Evolutionary conservation across 139 green algal species (phyloP), one percentile per base, ranked within the genome.

Genomic region (Picochlorum costavermella): DNA sequence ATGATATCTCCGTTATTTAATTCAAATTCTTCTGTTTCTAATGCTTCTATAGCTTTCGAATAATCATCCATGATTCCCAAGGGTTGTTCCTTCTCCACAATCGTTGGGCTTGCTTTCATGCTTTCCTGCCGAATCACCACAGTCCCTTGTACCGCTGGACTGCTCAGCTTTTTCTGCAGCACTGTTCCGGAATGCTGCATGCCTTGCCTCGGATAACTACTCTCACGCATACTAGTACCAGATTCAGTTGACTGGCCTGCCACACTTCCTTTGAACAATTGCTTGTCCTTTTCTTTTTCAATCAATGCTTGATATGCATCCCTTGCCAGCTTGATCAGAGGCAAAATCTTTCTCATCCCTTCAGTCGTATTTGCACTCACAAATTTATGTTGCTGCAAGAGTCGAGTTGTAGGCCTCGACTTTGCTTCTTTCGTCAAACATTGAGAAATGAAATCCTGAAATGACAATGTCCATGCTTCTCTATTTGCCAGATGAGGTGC

Each of bases 371-470:
- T 37, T 0, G 37, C 30, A 0, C 30, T 29, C 14, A 81, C 36
- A 61, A 84, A 83, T 53, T 80, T 79, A 67, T 85, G 76, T 60
- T 74, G 70, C 63, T 66, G 69, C 71, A 95, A 74, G 50, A 84
- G 78, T 16, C 74, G 64, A 1, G 88, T 82, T 4, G 82, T 85
- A 33, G 89, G 88, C 13, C 89, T 78, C 29, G 59, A 51, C 5
- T 70, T 71, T 3, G 83, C 68, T 56, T 92, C 81, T 81, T 96
- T 96, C 3, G 83, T 67, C 44, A 96, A 76, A 71, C 81, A 86
- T 61, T 90, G 81, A 17, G 73, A 68, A 26, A 96, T 53, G 69
- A 96, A 96, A 75, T 95, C 86, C 31, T 88, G 77, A 65, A 96
- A 90, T 8, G 77, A 58, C 8, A 83, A 75, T 48, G 75, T 85